phyloP scores from a whole-genome alignment of 2,329 filamentous ascomycete species.

The Clathrospora elynae region DNA sequence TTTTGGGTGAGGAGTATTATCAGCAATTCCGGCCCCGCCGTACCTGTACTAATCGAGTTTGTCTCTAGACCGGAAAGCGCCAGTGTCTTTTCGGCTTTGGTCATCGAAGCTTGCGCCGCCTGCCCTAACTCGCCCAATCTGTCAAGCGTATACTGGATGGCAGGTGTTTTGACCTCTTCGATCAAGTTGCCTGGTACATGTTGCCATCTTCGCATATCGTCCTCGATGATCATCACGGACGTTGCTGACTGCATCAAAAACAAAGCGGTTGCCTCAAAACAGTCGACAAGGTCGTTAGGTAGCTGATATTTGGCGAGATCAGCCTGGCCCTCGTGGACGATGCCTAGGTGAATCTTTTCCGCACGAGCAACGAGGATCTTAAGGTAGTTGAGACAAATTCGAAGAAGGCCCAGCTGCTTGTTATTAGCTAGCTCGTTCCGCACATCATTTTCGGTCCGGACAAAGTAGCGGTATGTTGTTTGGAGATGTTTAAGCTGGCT shows the following conservation, averaged over 20 bases:
- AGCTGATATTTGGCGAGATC: neutral
- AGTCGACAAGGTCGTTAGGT: slow-evolving; percentile 11
- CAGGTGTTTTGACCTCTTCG: slow-evolving; percentile 1
- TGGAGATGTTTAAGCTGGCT: neutral
- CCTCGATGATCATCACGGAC: slow-evolving; percentile 4
- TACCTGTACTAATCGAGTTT: slow-evolving; percentile 1
- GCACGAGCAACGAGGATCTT: slow-evolving; percentile 2
- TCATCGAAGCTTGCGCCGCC: slow-evolving; percentile 9
- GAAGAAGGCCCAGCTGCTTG: slow-evolving; percentile 1
- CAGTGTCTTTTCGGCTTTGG: slow-evolving; percentile 11
- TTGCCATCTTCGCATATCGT: slow-evolving; percentile 2
- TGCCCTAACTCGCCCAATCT: slow-evolving; percentile 3
- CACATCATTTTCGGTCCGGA: slow-evolving; percentile 2
- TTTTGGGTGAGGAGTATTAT: slow-evolving; percentile 4
- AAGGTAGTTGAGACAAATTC: slow-evolving; percentile 4
- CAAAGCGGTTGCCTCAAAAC: slow-evolving; percentile 12
- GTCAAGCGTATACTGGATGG: slow-evolving; percentile 5
- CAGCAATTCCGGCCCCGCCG: slow-evolving; percentile 6
- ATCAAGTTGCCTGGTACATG: neutral
- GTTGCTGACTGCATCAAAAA: slow-evolving; percentile 9
- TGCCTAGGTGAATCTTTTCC: slow-evolving; percentile 4
- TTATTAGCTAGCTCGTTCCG: slow-evolving; percentile 5
- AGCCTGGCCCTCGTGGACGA: neutral
- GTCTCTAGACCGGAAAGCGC: slow-evolving; percentile 3
- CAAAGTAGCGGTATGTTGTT: neutral